A percentile compares a stretch with the other conserved stretches of the same genome.
Evolutionary conservation across 768 basidiomycete genomes (phyloP).

Genomic region (Dioszegia hungarica): DNA sequence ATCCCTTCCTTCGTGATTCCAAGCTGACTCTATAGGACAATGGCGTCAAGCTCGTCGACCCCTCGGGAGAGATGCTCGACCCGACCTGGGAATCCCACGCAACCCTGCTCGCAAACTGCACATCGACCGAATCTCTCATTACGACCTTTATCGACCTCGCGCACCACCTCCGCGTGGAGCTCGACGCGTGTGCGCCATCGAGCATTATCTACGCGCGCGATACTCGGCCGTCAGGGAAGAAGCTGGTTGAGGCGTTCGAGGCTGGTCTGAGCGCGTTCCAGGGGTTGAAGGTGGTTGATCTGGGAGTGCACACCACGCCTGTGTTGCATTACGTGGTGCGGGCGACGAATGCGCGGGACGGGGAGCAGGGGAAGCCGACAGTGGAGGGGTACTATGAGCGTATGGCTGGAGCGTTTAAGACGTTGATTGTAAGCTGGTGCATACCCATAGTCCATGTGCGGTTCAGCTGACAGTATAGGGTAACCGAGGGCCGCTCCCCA

Average conservation of each 20-base stretch:
- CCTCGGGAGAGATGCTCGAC: constrained; percentile 95
- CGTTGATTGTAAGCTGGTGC: constrained; percentile 64
- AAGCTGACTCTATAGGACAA: constrained; percentile 66
- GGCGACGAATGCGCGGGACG: constrained; percentile 74
- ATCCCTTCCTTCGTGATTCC: too few relatives aligned
- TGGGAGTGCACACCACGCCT: constrained; percentile 86
- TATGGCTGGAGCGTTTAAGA: constrained; percentile 75
- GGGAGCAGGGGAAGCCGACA: constrained; percentile 73
- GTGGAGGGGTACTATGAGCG: constrained; percentile 79
- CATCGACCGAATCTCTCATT: constrained; percentile 68
- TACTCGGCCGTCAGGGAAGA: constrained; percentile 79
- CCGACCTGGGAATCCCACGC: constrained; percentile 86
- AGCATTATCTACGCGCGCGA: constrained; percentile 86
- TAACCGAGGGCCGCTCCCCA: constrained; percentile 51
- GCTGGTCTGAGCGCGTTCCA: constrained; percentile 73
- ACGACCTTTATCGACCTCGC: constrained; percentile 62
- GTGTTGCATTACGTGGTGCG: constrained; percentile 91
- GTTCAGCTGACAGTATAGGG: constrained; percentile 22
- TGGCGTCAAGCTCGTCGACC: constrained; percentile 96
- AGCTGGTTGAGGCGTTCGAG: constrained; percentile 69
- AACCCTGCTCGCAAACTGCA: constrained; percentile 77
- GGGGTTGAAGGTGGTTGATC: constrained; percentile 62
- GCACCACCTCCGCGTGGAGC: constrained; percentile 64
- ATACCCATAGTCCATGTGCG: background rate
- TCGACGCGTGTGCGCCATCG: constrained; percentile 60